These are phyloP conservation scores for Podosphaera fusca DNA, from an alignment of 2,329 filamentous ascomycete genomes.

Conservation along the genomic window DNA sequence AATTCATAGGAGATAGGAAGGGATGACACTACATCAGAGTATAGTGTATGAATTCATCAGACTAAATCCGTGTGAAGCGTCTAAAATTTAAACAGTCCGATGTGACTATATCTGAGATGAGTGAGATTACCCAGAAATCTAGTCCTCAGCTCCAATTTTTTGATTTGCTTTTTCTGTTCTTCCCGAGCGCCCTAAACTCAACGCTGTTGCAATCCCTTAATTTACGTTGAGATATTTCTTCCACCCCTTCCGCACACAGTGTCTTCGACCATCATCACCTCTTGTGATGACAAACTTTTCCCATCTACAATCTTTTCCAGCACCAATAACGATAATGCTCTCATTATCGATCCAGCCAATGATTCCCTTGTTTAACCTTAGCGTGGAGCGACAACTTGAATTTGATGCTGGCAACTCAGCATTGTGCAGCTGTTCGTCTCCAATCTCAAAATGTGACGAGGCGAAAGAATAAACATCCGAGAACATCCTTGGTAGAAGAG, in stretches of 20 bases:
- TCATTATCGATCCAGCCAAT: slow-evolving; percentile 65
- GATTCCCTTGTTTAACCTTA: slow-evolving; percentile 51
- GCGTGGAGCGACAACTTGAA: slow-evolving; percentile 18
- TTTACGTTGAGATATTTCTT: slow-evolving; percentile 43
- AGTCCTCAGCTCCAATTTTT: no score
- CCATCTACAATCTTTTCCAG: slow-evolving; percentile 63
- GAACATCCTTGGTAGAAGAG: slow-evolving; percentile 66
- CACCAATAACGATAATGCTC: slow-evolving; percentile 53
- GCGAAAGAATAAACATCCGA: slow-evolving; percentile 77
- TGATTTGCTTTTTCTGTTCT: not conserved
- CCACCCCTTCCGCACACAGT: slow-evolving; percentile 55
- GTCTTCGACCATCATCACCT: slow-evolving; percentile 41
- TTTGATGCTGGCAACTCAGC: slow-evolving; percentile 18
- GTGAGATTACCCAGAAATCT: no score
- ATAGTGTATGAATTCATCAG: no score
- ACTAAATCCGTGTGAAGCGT: no score
- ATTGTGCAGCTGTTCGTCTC: slow-evolving; percentile 52
- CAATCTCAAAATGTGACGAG: slow-evolving; percentile 59
- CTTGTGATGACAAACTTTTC: slow-evolving; percentile 62
- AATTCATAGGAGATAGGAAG: no score
- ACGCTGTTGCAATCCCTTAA: slow-evolving; percentile 6
- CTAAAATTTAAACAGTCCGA: no score
- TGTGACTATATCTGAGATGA: no score
- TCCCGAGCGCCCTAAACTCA: slow-evolving; percentile 6
- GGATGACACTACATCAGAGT: no score